These are phyloP conservation scores for Sclerotinia sclerotiorum DNA, from an alignment of 2,329 filamentous ascomycete genomes.

Conservation along the genomic window DNA sequence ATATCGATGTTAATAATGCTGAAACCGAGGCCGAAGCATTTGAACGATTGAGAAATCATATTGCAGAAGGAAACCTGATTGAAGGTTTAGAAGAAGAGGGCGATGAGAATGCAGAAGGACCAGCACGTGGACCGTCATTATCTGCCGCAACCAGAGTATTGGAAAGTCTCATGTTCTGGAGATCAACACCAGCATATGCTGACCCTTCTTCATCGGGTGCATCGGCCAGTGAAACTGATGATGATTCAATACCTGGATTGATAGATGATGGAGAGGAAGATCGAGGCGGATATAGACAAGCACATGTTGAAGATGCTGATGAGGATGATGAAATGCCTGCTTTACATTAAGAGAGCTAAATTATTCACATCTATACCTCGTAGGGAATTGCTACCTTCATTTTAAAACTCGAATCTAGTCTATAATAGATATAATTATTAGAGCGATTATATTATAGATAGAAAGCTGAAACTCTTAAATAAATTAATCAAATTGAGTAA, in stretches of 20 bases:
- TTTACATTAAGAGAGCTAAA: background rate
- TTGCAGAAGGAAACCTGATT: background rate
- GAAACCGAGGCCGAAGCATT: constrained; percentile 6
- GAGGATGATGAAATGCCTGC: background rate
- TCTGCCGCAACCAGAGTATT: constrained; percentile 29
- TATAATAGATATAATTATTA: no score
- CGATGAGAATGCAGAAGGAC: constrained; percentile 6
- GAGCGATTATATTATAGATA: no score
- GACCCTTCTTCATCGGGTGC: constrained; percentile 1
- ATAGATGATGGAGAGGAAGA: background rate
- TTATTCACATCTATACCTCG: background rate
- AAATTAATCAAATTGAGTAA: no score
- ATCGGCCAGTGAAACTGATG: background rate
- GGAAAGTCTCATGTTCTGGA: constrained; percentile 30
- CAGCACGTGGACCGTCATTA: constrained; percentile 21
- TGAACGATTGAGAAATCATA: constrained; percentile 11
- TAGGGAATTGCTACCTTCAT: no score
- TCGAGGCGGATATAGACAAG: background rate
- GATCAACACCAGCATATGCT: constrained; percentile 12
- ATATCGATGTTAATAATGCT: constrained; percentile 5
- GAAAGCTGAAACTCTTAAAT: no score
- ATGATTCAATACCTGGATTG: background rate
- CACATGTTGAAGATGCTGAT: background rate
- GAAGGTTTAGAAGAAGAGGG: constrained; percentile 17
- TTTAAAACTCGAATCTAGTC: no score